Evolutionary conservation across 257 asterid genomes (phyloP), one percentile per base, ranked within the genome.

Genomic region (Anisodus acutangulus): DNA sequence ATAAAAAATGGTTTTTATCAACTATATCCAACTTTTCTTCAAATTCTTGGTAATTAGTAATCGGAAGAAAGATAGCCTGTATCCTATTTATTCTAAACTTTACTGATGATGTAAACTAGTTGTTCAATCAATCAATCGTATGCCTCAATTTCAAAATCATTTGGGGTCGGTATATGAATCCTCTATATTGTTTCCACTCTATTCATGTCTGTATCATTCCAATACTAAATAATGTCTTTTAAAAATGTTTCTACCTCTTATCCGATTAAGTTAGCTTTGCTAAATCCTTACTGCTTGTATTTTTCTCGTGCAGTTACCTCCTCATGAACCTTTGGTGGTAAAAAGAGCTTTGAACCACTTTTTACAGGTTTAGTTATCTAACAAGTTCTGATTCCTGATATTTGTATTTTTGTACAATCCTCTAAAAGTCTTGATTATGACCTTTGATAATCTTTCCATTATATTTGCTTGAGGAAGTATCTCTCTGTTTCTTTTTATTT

Each of bases 271-370:
- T 53, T 31, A 76, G 66, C 81, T 26, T 31, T 26, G 45, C 47
- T 76, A 76, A 13, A 26, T 76, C 45, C 35, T 76, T 26, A 53
- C 13, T 35, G 22, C 64, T 53, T 53, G 64, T 31, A 26, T 68
- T 86, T 83, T 84, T 66, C 35, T 17, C 64, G 54, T 90, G 91
- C 97, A 95, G 99, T 88, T 95, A 87, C 91, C 94, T 78, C 96
- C 97, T 69, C 97, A 95, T 86, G 97, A 94, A 39, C 94, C 99
- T 88, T 85, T 90, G 80, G 96, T 94, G 31, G 97, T 95, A 82
- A 90, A 88, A 86, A 91, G 86, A 83, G 99, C 99, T 16, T 92
- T 95, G 85, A 94, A 95, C 92, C 98, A 94, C 85, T 94, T 92
- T 82, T 86, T 95, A 85, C 99, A 94, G 97, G 99, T 95, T 13